Evolutionary conservation across 2,329 filamentous ascomycete genomes (phyloP).

Genomic region (Arthroderma uncinatum): DNA sequence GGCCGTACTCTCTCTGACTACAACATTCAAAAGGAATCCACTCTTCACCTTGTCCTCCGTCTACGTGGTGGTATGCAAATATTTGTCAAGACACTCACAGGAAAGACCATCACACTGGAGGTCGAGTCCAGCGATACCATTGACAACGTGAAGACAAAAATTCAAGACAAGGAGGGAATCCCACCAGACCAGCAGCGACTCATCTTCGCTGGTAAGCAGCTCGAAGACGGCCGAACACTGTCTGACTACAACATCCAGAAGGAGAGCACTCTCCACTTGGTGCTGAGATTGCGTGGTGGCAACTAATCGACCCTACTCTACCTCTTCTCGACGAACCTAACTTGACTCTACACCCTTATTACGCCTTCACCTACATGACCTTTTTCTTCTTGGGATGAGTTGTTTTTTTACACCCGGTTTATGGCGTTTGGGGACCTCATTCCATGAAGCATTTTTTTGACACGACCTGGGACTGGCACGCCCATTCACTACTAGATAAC

Average conservation of each 20-base stretch:
- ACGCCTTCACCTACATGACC: not conserved
- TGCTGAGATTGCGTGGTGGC: conserved; percentile 62
- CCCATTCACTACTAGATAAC: conserved; percentile 33
- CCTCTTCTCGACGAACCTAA: not conserved
- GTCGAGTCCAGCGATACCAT: conserved; percentile 85
- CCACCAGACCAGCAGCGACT: conserved; percentile 89
- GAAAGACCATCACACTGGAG: conserved; percentile 89
- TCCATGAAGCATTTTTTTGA: not conserved
- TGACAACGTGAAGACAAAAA: conserved; percentile 90
- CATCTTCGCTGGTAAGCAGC: conserved; percentile 87
- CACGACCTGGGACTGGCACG: conserved; percentile 33
- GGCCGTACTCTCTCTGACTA: conserved; percentile 83
- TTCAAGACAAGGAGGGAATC: conserved; percentile 70
- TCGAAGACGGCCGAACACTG: conserved; percentile 83
- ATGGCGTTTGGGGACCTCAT: conserved; percentile 5
- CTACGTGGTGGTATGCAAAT: conserved; percentile 68
- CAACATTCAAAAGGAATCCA: conserved; percentile 92
- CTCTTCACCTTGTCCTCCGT: conserved; percentile 73
- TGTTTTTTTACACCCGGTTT: conserved; percentile 1
- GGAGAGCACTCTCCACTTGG: conserved; percentile 70
- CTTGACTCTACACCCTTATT: not conserved
- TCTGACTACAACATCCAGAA: conserved; percentile 97
- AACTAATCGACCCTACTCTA: conserved; percentile 23
- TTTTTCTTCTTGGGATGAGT: conserved; percentile 4
- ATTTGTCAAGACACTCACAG: conserved; percentile 50